Base-by-base conservation (phyloP, 139 green algal species). In the Diplosphaera chodatii region DNA sequence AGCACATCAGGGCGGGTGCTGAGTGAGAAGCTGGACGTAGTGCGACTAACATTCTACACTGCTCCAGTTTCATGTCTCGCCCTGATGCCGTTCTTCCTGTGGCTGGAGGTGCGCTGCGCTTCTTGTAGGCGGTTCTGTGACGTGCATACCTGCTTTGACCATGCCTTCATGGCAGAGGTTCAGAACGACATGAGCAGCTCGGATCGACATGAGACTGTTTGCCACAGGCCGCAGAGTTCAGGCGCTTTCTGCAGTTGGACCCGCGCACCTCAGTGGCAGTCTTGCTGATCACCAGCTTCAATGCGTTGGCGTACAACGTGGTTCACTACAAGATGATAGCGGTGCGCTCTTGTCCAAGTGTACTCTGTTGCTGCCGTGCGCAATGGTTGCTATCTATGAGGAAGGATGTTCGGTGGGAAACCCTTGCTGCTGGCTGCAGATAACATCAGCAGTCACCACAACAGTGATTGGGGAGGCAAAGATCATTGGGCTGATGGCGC, bases 21-120 rank as follows among this genome's bases (percentile, higher is more conserved):
- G 68, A 81, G 69, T 22, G 85, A 92, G 70, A 88, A 89, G 80
- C 64, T 92, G 68, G 83, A 93, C 71, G 87, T 90, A 25, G 67
- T 90, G 65, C 76, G 80, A 16, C 79, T 94, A 16, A 90, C 87
- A 15, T 94, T 92, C 72, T 94, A 93, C 83, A 90, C 86, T 20
- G 83, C 89, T 15, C 89, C 89, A 1, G 66, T 94, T 23, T 84
- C 81, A 1, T 65, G 78, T 2, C 3, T 71, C 15, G 77, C 83
- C 69, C 76, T 92, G 15, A 16, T 79, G 2, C 88, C 88, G 1
- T 88, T 92, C 75, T 86, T 80, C 66, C 72, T 80, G 27, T 32
- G 22, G 32, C 55, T 21, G 25, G 68, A 73, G 68, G 48, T 88
- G 55, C 0, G n/a, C n/a, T n/a, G n/a, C n/a, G n/a, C n/a, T n/a